phyloP scores from a whole-genome alignment of 2,329 filamentous ascomycete species.

The Paraphaeosphaeria minitans region DNA sequence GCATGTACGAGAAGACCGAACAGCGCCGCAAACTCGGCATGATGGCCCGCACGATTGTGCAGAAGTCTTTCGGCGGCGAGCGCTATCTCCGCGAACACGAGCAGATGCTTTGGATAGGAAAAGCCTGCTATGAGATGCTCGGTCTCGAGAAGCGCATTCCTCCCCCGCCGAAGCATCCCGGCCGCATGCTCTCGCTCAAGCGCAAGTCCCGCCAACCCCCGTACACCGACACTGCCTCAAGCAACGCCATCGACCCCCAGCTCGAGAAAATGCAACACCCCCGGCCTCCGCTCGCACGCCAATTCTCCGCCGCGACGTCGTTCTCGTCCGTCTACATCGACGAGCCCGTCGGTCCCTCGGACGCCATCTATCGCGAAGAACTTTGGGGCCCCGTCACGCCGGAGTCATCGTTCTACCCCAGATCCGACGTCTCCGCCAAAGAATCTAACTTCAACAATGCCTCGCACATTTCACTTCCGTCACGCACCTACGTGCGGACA shows the following conservation, averaged over 20 bases:
- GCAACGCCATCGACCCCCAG: conserved; percentile 34
- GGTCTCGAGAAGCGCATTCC: conserved; percentile 31
- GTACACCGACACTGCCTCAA: conserved; percentile 27
- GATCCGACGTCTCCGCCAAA: conserved; percentile 15
- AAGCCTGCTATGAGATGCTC: conserved; percentile 43
- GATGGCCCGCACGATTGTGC: conserved; percentile 62
- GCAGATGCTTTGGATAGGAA: conserved; percentile 54
- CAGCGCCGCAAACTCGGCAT: conserved; percentile 63
- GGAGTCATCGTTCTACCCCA: conserved; percentile 26
- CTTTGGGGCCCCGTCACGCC: conserved; percentile 24
- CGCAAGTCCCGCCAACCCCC: conserved; percentile 10
- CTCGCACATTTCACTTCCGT: conserved; percentile 19
- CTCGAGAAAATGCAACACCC: conserved; percentile 47
- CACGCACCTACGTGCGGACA: conserved; percentile 16
- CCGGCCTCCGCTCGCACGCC: conserved; percentile 27
- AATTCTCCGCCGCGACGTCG: conserved; percentile 34
- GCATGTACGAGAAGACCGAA: conserved; percentile 65
- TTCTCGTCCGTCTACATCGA: conserved; percentile 43
- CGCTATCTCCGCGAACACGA: conserved; percentile 67
- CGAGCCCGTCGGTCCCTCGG: conserved; percentile 27
- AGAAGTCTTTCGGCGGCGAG: conserved; percentile 64
- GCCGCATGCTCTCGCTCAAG: conserved; percentile 32
- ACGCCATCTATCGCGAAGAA: conserved; percentile 27
- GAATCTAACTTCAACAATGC: conserved; percentile 18
- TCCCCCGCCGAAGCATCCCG: conserved; percentile 37